Percentiles rank a stretch among this genome's conserved stretches.
Evolutionary conservation across 768 basidiomycete species (phyloP).

Genomic region (Macrolepiota dolichaula): DNA sequence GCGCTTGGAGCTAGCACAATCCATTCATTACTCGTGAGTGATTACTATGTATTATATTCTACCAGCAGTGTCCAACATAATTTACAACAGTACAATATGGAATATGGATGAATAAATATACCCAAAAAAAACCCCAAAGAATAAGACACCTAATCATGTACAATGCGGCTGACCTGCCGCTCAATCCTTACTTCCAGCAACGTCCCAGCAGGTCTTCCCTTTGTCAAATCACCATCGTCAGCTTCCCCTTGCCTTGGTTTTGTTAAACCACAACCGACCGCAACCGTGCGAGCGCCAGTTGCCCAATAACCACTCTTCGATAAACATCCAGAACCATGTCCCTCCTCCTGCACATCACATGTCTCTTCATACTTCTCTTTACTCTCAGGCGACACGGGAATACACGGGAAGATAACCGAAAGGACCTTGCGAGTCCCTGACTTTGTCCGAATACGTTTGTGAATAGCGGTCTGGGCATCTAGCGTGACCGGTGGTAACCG

Average conservation of each 20-base stretch:
- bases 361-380: background rate
- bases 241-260: background rate
- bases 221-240: background rate
- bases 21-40: background rate
- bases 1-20: background rate
- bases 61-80: background rate
- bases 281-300: background rate
- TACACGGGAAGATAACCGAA: constrained; percentile 5
- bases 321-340: background rate
- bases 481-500: background rate
- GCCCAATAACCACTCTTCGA: background rate
- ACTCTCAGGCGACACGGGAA: background rate
- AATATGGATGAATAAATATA: background rate
- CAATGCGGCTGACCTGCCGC: background rate
- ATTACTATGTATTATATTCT: background rate
- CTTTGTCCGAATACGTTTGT: background rate
- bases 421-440: background rate
- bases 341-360: background rate
- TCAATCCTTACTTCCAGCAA: constrained; percentile 1
- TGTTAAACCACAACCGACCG: background rate
- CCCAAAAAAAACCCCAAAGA: background rate
- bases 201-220: background rate
- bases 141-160: background rate
- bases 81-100: background rate
- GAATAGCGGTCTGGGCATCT: background rate